Evolutionary conservation across 257 asterid genomes (phyloP).

Genomic region (Solanum appendiculatum): DNA sequence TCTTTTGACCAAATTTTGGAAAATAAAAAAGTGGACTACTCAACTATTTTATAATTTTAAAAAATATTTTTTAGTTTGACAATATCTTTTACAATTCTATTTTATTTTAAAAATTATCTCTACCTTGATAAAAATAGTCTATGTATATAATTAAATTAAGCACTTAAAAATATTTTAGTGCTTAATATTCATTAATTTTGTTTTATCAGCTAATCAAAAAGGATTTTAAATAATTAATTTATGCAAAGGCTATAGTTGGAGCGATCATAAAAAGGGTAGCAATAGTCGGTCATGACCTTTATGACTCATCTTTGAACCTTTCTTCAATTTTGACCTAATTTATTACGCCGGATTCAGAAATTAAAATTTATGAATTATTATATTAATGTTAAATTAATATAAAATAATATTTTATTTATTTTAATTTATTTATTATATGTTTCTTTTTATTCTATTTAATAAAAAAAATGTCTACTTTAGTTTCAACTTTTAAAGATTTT

Average conservation of each 20-base stretch:
- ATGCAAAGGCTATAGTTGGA: not conserved
- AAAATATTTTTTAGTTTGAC: not conserved
- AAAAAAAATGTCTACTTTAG: not conserved
- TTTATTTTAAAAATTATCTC: too few relatives aligned
- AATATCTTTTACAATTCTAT: not conserved
- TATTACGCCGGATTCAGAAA: rapidly evolving
- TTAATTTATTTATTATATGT: too few relatives aligned
- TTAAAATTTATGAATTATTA: not conserved
- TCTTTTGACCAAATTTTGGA: not conserved
- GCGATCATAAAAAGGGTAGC: not conserved
- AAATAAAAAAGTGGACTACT: not conserved
- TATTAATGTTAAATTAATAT: not conserved
- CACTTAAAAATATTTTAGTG: not conserved
- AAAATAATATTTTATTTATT: not conserved
- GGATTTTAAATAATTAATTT: not conserved
- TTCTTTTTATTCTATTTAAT: not conserved
- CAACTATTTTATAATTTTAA: not conserved
- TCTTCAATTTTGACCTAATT: not conserved
- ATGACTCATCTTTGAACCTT: not conserved
- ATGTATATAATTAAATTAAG: too few relatives aligned
- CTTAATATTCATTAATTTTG: not conserved
- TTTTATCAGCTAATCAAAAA: not conserved
- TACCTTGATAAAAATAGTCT: too few relatives aligned
- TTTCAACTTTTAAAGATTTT: not conserved
- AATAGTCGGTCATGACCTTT: not conserved